Conservation (phyloP, 306 rosid genomes). For the Quercus glauca region DNA sequence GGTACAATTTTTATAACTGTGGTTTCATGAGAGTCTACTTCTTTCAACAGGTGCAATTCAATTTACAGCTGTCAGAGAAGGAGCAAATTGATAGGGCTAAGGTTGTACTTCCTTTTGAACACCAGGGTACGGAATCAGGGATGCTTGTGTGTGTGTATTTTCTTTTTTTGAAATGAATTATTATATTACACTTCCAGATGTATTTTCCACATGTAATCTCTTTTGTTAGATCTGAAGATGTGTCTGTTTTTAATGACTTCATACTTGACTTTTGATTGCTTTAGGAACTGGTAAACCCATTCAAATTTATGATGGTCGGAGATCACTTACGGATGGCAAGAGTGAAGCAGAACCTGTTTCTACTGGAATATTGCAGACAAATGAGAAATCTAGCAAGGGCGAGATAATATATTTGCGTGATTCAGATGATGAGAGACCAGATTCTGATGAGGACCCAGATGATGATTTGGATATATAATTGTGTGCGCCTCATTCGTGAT, state of each 20-base stretch:
- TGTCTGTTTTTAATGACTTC: not conserved
- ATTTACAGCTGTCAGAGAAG: conserved; percentile 86
- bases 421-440: conserved; percentile 97
- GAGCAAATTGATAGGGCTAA: conserved; percentile 81
- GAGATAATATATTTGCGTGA: conserved; percentile 89
- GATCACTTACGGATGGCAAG: conserved; percentile 47
- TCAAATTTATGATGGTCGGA: conserved; percentile 86
- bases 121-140: conserved; percentile 62
- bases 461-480: conserved; percentile 87
- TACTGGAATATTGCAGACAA: conserved; percentile 20
- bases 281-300: conserved; percentile 76
- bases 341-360: conserved; percentile 33
- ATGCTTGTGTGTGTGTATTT: not conserved
- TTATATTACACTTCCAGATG: not conserved
- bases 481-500: not conserved
- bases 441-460: conserved; percentile 97
- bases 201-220: not conserved
- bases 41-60: conserved; percentile 72
- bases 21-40: not conserved
- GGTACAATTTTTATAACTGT: no score
- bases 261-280: conserved; percentile 12
- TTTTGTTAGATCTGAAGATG: not conserved
- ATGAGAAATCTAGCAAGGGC: conserved; percentile 57
- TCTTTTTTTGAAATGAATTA: not conserved
- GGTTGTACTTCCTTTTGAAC: conserved; percentile 95